Percentiles rank a stretch among this genome's conserved stretches.
Conservation (phyloP, 495 filamentous ascomycete genomes). For the Penicillium desertorum region DNA sequence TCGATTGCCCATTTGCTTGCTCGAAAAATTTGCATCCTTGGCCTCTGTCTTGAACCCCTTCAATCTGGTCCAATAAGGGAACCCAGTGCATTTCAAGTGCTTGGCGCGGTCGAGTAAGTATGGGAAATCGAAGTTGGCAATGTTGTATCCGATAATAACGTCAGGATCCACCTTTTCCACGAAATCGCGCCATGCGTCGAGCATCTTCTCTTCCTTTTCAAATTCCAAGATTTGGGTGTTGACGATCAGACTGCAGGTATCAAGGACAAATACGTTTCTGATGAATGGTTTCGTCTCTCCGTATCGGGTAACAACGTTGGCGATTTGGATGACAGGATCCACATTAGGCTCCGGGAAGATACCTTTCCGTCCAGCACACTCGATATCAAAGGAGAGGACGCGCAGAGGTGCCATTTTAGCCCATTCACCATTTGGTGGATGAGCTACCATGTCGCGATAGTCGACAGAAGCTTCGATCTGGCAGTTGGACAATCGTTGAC, state of each 20-base stretch:
- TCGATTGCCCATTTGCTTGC: constrained; percentile 98
- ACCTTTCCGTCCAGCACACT: constrained; percentile 95
- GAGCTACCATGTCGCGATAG: constrained; percentile 80
- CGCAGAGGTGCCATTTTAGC: constrained; percentile 96
- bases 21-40: constrained; percentile 82
- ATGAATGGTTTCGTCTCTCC: constrained; percentile 95
- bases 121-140: constrained; percentile 97
- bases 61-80: constrained; percentile 84
- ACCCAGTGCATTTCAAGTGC: constrained; percentile 70
- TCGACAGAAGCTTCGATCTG: constrained; percentile 89
- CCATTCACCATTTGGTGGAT: constrained; percentile 91
- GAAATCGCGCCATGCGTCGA: constrained; percentile 86
- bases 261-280: constrained; percentile 92
- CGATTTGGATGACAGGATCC: constrained; percentile 97
- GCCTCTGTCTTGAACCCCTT: constrained; percentile 60
- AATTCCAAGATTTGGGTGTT: constrained; percentile 91
- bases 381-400: constrained; percentile 95
- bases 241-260: constrained; percentile 87
- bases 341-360: constrained; percentile 90
- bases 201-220: constrained; percentile 76
- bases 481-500: constrained; percentile 78
- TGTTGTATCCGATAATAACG: constrained; percentile 99
- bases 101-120: constrained; percentile 90
- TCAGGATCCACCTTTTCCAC: constrained; percentile 90
- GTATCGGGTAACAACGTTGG: constrained; percentile 94